Percentiles rank a stretch among this genome's conserved stretches.
Conservation (phyloP, 192 early-diverging fungal genomes). For the Coemansia sp. region DNA sequence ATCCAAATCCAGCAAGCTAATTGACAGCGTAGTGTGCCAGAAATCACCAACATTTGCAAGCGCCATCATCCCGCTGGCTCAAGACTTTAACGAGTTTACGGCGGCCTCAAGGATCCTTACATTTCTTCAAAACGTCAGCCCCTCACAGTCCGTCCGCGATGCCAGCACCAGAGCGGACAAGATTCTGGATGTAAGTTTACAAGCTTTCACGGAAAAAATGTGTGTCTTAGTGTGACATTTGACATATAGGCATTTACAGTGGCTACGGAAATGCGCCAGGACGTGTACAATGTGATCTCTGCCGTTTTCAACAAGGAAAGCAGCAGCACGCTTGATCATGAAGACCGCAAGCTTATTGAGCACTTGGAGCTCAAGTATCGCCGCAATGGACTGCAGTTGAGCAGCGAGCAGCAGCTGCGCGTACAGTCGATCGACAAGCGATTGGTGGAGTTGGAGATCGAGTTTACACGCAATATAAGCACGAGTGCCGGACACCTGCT, state of each 20-base stretch:
- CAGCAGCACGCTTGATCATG: constrained; percentile 40
- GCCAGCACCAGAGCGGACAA: constrained; percentile 61
- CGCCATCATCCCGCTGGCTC: constrained; percentile 7
- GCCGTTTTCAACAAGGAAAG: constrained; percentile 45
- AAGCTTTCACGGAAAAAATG: too few relatives aligned
- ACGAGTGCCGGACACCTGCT: constrained; percentile 54
- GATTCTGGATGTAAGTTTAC: constrained; percentile 27
- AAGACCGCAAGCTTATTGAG: constrained; percentile 61
- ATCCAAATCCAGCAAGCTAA: not conserved
- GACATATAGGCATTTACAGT: constrained; percentile 6
- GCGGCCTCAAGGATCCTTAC: not conserved
- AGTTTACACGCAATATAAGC: constrained; percentile 61
- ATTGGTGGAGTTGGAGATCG: constrained; percentile 54
- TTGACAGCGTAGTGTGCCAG: not conserved
- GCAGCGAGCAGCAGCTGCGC: constrained; percentile 55
- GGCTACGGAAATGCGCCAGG: constrained; percentile 42
- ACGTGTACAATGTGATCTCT: constrained; percentile 53
- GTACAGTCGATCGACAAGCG: constrained; percentile 17
- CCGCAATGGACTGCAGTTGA: constrained; percentile 63
- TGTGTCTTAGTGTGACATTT: not conserved
- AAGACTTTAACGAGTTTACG: not conserved
- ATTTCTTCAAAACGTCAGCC: constrained; percentile 30
- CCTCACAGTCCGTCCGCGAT: constrained; percentile 57
- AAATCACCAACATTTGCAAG: constrained; percentile 6
- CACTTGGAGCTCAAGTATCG: constrained; percentile 34